These are phyloP conservation scores for Alisma plantagoaquatica DNA, from an alignment of 106 monocot genomes.

Conservation along the genomic window DNA sequence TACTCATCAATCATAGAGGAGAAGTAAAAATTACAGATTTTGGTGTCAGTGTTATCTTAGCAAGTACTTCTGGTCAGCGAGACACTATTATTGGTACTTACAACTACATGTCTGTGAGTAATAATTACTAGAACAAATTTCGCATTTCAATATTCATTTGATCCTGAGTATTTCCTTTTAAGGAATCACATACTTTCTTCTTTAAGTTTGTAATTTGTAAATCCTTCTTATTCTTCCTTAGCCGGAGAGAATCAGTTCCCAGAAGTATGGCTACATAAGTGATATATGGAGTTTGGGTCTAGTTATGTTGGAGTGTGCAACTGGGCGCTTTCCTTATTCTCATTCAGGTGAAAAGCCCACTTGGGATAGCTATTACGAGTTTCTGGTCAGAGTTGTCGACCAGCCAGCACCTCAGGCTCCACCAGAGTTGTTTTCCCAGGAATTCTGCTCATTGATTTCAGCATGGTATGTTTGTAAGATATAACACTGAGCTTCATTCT, in stretches of 20 bases:
- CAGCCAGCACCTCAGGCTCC: slow-evolving; percentile 52
- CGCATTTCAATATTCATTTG: too few relatives aligned
- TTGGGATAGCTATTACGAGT: slow-evolving; percentile 37
- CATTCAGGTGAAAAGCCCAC: slow-evolving; percentile 16
- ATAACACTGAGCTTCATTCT: too few relatives aligned
- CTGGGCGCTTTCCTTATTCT: slow-evolving; percentile 69
- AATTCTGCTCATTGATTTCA: slow-evolving; percentile 84
- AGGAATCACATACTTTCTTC: too few relatives aligned
- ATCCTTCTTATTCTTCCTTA: slow-evolving; percentile 23
- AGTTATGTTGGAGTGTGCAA: slow-evolving; percentile 70
- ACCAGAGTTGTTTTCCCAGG: slow-evolving; percentile 55
- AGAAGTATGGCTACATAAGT: slow-evolving; percentile 52
- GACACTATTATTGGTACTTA: slow-evolving; percentile 76
- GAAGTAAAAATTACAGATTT: slow-evolving; percentile 96
- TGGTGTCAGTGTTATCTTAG: slow-evolving; percentile 71
- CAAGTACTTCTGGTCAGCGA: slow-evolving; percentile 46
- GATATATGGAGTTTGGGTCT: slow-evolving; percentile 94
- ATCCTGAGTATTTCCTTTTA: too few relatives aligned
- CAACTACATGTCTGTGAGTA: slow-evolving; percentile 90
- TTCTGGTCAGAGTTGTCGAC: slow-evolving; percentile 70
- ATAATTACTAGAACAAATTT: not conserved
- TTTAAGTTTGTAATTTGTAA: too few relatives aligned
- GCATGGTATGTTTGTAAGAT: too few relatives aligned
- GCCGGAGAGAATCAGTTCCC: slow-evolving; percentile 70
- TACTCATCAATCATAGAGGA: slow-evolving; percentile 82